phyloP scores from a whole-genome alignment of 2,329 filamentous ascomycete species.

The Dactylonectria estremocensis region DNA sequence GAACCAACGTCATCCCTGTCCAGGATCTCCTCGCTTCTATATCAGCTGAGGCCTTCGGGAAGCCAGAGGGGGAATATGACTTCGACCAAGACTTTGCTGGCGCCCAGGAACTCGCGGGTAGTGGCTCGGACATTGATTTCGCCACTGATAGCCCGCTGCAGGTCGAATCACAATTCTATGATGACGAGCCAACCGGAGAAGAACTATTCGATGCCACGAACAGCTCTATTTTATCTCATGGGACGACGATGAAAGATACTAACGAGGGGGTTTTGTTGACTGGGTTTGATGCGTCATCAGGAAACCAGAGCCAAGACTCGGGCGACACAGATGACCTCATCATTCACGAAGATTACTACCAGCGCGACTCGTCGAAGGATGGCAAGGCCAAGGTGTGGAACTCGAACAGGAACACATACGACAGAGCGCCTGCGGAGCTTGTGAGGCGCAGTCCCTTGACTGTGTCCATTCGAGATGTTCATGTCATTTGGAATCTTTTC shows the following conservation, averaged over 20 bases:
- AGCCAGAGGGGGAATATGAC: slow-evolving; percentile 72
- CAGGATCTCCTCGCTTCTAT: slow-evolving; percentile 93
- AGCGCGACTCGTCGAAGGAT: slow-evolving; percentile 70
- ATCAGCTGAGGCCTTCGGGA: slow-evolving; percentile 85
- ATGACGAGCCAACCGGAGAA: slow-evolving; percentile 60
- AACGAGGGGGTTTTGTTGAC: slow-evolving; percentile 56
- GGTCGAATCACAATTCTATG: slow-evolving; percentile 64
- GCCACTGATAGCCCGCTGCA: slow-evolving; percentile 56
- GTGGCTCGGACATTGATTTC: slow-evolving; percentile 51
- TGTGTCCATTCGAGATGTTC: slow-evolving; percentile 86
- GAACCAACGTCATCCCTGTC: slow-evolving; percentile 88
- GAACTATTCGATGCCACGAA: slow-evolving; percentile 65
- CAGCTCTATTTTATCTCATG: slow-evolving; percentile 49
- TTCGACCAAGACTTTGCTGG: slow-evolving; percentile 75
- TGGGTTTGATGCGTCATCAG: slow-evolving; percentile 46
- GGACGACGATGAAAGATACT: slow-evolving; percentile 54
- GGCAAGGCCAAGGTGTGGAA: slow-evolving; percentile 86
- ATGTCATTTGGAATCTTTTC: slow-evolving; percentile 97
- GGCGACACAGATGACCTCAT: slow-evolving; percentile 75
- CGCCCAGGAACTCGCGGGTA: slow-evolving; percentile 64
- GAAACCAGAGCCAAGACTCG: slow-evolving; percentile 52
- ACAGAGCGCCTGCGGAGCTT: slow-evolving; percentile 73
- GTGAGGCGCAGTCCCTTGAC: slow-evolving; percentile 79
- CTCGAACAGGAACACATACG: slow-evolving; percentile 82
- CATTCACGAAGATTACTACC: slow-evolving; percentile 86